Evolutionary conservation across 1,139 yeast genomes (phyloP), one percentile per base, ranked within the genome.

Genomic region (Wickerhamiella pararugosa): DNA sequence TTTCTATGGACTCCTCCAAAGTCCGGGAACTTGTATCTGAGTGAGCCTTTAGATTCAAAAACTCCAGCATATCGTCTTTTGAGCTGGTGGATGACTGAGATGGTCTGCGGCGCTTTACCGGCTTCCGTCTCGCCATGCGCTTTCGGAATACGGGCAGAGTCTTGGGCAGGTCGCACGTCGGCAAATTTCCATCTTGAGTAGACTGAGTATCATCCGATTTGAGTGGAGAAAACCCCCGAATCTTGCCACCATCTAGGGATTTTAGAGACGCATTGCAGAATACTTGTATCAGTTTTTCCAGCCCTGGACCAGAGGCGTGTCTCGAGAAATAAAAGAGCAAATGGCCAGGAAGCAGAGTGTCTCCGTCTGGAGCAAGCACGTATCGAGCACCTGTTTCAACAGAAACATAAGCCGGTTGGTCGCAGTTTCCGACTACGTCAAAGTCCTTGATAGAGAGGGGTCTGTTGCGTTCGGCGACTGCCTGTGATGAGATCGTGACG

Each of bases 291-390:
- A 75, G 62, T 2, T 61, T 49, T n/a, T 59, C 46, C 7, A 66
- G 56, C 50, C 75, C 80, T 2, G 62, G 47, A 45, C 62, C 70
- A 0, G 78, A 71, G 1, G 79, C 71, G 48, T 75, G 80, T 29
- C 79, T 56, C 1, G 79, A 72, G 52, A 69, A 74, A 27, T 67
- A 56, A 32, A 69, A 61, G 43, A 60, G 58, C 0, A 72, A 45
- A 7, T 62, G 64, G 7, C 56, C 59, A 0, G 75, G 73, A 6
- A 73, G 58, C 5, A 71, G 51, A 15, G 59, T 60, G 0, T 51
- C 46, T 0, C 60, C 53, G 4, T 57, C 58, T 8, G 46, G 43
- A 0, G 34, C 40, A 8, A 39, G 35, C 7, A 45, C 30, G 25
- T 42, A 44, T 6, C 43, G 38, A 7, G 42, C 40, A 5, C 41